Evolutionary conservation across 768 basidiomycete species (phyloP), one percentile per base, ranked within the genome.

Genomic region (Steccherinum ochraceum): DNA sequence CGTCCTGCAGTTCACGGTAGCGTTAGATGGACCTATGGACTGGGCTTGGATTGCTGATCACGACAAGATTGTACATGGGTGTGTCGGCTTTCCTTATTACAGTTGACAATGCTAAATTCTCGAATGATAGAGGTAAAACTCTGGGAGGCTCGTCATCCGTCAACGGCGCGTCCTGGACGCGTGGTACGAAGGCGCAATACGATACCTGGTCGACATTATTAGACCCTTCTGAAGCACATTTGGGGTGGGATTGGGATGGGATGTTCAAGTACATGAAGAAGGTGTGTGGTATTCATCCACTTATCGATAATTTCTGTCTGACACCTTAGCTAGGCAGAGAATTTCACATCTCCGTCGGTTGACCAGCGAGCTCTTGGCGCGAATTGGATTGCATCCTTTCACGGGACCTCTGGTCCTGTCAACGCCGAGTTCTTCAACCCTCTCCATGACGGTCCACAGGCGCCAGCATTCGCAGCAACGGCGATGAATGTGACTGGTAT

Each of bases 401-500:
- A 68, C 45, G 66, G 64, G 26, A 55, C 52, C 12, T 25, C 52
- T 21, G 66, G 66, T 7, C 66, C 66, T 7, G 56, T 68, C 4
- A 58, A 64, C 18, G 24, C 24, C 5, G 19, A 35, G 16, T 24
- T 24, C 16, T 35, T 46, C 20, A 51, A 41, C 13, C 2, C 12
- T 35, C 7, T 35, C 7, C 16, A 35, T 35, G 30, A 16, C 30
- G 30, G 30, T 7, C 30, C 30, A 7, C 7, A 35, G 16, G 7
- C 7, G 30, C 30, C 30, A 12, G 80, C 78, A n/a, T 82, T 81
- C 58, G 61, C 76, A 41, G 51, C 70, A 48, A 74, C 78, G 2
- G 72, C 79, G 47, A 67, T 70, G 23, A 67, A 67, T 40, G 56
- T 78, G 11, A 78, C 76, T 4, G 77, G 76, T 1, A 77, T 80